A percentile compares a stretch with the other conserved stretches of the same genome.
Conservation (phyloP, 257 asterid genomes). For the Plectranthus barbatus region DNA sequence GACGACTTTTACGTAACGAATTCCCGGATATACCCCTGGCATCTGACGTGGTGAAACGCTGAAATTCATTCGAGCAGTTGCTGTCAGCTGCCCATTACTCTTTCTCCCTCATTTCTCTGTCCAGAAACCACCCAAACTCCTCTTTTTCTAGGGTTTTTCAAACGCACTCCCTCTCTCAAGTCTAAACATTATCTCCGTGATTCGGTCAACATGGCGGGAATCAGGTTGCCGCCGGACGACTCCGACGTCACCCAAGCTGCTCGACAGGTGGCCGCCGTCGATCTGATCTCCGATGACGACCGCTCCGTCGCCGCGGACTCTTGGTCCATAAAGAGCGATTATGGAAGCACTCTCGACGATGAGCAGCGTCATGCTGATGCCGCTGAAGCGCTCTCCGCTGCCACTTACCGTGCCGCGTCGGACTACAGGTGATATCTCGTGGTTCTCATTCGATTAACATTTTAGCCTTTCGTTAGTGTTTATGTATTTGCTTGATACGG, state of each 20-base stretch:
- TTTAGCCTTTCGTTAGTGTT: background rate
- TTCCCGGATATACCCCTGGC: conserved; percentile 21
- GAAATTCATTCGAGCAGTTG: conserved; percentile 16
- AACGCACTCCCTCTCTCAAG: too few species aligned
- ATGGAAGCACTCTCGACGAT: conserved; percentile 97
- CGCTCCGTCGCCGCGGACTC: conserved; percentile 96
- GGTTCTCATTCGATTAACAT: background rate
- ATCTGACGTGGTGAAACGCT: conserved; percentile 39
- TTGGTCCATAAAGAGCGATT: conserved; percentile 97
- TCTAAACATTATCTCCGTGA: background rate
- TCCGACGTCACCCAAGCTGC: conserved; percentile 58
- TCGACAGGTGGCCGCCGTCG: conserved; percentile 57
- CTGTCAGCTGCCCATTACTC: conserved; percentile 22
- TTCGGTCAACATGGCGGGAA: conserved; percentile 66
- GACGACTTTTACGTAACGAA: too few species aligned
- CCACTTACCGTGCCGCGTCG: conserved; percentile 66
- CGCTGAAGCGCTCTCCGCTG: conserved; percentile 81
- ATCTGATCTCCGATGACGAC: conserved; percentile 94
- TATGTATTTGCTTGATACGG: background rate
- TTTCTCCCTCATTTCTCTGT: background rate
- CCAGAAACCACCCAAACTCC: conserved; percentile 22
- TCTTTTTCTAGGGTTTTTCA: conserved; percentile 31
- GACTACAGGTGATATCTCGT: conserved; percentile 58
- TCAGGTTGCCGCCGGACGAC: conserved; percentile 71
- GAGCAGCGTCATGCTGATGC: conserved; percentile 99